Percentiles rank a stretch among this genome's conserved stretches.
Conservation (phyloP, 345 rosid genomes). For the Clarkia xantiana region DNA sequence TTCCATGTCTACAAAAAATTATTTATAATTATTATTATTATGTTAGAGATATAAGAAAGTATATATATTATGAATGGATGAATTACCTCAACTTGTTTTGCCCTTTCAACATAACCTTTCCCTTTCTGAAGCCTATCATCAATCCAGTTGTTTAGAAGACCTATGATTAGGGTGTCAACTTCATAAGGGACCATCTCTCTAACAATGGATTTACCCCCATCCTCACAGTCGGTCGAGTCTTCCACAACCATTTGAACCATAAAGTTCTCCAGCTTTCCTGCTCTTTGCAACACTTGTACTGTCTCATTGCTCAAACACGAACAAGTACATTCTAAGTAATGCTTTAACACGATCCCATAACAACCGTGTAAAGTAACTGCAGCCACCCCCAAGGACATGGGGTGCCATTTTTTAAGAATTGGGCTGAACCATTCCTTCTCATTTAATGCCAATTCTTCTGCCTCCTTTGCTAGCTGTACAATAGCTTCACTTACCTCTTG, state of each 20-base stretch:
- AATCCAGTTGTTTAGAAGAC: constrained; percentile 51
- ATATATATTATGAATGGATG: not conserved
- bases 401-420: constrained; percentile 59
- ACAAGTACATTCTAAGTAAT: constrained; percentile 44
- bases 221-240: constrained; percentile 67
- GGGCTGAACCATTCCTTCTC: constrained; percentile 76
- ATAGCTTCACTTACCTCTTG: constrained; percentile 45
- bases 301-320: constrained; percentile 32
- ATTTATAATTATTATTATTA: too few relatives aligned
- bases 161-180: constrained; percentile 48
- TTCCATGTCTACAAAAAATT: constrained; percentile 60
- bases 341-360: constrained; percentile 61
- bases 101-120: constrained; percentile 32
- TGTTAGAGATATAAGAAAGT: not conserved
- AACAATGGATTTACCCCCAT: constrained; percentile 69
- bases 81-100: constrained; percentile 59
- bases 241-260: constrained; percentile 83
- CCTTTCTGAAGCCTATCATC: constrained; percentile 37
- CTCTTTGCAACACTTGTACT: constrained; percentile 54
- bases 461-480: constrained; percentile 51
- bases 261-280: constrained; percentile 70
- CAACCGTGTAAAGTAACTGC: constrained; percentile 57
- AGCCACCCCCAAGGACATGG: constrained; percentile 50
- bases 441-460: constrained; percentile 59
- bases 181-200: constrained; percentile 82